phyloP scores from a whole-genome alignment of 306 rosid genomes.

The Casuarina cunninghamiana region DNA sequence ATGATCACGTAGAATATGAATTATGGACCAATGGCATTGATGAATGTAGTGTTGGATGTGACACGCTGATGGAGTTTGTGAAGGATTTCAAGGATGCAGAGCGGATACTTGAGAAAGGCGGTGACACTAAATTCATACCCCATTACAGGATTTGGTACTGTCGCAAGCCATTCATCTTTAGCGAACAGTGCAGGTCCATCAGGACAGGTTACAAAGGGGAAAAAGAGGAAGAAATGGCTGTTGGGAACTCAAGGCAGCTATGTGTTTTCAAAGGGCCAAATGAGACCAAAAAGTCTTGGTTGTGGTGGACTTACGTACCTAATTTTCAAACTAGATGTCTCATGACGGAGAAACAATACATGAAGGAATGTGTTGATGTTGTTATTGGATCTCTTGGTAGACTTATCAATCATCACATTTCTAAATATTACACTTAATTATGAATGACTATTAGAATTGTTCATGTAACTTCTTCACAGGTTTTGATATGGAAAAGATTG shows the following conservation, averaged over 20 bases:
- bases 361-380: slow-evolving; percentile 73
- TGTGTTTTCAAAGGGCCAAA: slow-evolving; percentile 89
- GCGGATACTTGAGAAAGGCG: slow-evolving; percentile 94
- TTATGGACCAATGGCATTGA: slow-evolving; percentile 98
- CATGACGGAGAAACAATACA: slow-evolving; percentile 93
- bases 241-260: slow-evolving; percentile 93
- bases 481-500: slow-evolving; percentile 74
- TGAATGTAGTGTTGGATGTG: slow-evolving; percentile 96
- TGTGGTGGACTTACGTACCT: slow-evolving; percentile 98
- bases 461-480: slow-evolving; percentile 48
- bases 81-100: slow-evolving; percentile 98
- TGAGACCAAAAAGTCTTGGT: slow-evolving; percentile 87
- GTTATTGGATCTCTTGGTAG: slow-evolving; percentile 89
- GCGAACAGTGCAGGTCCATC: slow-evolving; percentile 99
- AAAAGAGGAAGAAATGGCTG: slow-evolving; percentile 86
- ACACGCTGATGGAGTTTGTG: slow-evolving; percentile 91
- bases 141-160: slow-evolving; percentile 99
- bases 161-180: slow-evolving; percentile 84
- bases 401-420: slow-evolving; percentile 24
- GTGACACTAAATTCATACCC: slow-evolving; percentile 90
- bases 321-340: slow-evolving; percentile 99
- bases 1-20: slow-evolving; percentile 96
- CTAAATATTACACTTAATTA: slow-evolving; percentile 6
- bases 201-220: slow-evolving; percentile 83
- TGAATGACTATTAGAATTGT: slow-evolving; percentile 20